Evolutionary conservation across 1,284 basidiomycete species (phyloP).

Genomic region (Entoloma clypeatum): DNA sequence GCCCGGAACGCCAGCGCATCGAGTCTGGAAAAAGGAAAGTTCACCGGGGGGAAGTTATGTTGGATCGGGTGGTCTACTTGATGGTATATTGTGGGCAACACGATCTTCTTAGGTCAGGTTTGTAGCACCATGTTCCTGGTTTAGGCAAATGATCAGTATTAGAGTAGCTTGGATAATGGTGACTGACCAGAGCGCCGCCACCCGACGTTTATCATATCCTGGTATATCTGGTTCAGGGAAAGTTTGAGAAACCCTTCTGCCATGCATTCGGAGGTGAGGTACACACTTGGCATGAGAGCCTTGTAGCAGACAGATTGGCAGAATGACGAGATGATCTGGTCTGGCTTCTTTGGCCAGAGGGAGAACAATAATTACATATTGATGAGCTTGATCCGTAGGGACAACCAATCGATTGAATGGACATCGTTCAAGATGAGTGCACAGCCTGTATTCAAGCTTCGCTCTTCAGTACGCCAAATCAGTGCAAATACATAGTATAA

Average conservation of each 20-base stretch:
- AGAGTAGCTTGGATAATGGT: neutral
- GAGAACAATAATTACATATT: slow-evolving; percentile 46
- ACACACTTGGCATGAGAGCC: slow-evolving; percentile 51
- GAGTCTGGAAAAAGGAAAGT: slow-evolving; percentile 44
- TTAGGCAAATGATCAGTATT: neutral
- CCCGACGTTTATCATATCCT: slow-evolving; percentile 81
- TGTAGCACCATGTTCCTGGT: slow-evolving; percentile 67
- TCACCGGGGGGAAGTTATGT: slow-evolving; percentile 5
- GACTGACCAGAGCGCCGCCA: slow-evolving; percentile 78
- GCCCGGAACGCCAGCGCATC: slow-evolving; percentile 70
- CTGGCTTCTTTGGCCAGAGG: slow-evolving; percentile 33
- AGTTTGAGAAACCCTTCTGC: neutral
- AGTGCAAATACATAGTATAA: too few relatives aligned
- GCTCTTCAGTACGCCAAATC: too few relatives aligned
- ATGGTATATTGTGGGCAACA: slow-evolving; percentile 96
- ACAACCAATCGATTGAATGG: slow-evolving; percentile 32
- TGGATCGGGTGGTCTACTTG: slow-evolving; percentile 42
- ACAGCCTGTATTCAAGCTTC: too few relatives aligned
- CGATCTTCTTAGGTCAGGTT: slow-evolving; percentile 75
- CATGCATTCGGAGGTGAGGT: neutral
- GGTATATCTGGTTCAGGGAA: slow-evolving; percentile 51
- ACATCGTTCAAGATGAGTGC: slow-evolving; percentile 9
- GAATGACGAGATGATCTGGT: slow-evolving; percentile 29
- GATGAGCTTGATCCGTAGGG: slow-evolving; percentile 29
- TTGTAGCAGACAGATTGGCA: slow-evolving; percentile 34